A percentile compares a stretch with the other conserved stretches of the same genome.
phyloP scores from a whole-genome alignment of 257 asterid genomes.

The Osmanthus fragrans region DNA sequence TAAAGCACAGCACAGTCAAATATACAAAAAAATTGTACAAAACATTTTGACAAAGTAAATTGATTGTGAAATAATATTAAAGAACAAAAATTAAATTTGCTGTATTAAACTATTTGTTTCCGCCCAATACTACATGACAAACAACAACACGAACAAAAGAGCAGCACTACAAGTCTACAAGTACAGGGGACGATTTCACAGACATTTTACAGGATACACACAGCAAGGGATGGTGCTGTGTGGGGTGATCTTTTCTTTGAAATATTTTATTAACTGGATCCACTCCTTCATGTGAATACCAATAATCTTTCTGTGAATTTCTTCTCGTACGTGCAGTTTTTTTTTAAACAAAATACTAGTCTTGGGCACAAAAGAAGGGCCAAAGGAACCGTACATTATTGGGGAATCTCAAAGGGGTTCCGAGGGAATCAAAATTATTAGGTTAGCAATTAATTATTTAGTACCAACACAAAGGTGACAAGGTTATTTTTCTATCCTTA shows the following conservation, averaged over 20 bases:
- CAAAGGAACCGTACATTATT: background rate
- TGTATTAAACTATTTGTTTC: background rate
- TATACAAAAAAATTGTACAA: background rate
- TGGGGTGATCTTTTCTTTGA: too few relatives aligned
- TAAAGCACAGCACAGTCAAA: too few relatives aligned
- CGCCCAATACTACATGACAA: background rate
- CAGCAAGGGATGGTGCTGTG: too few relatives aligned
- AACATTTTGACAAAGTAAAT: background rate
- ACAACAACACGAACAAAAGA: too few relatives aligned
- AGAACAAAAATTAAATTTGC: background rate
- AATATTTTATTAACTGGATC: too few relatives aligned
- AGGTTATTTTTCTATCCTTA: background rate
- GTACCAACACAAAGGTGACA: slow-evolving; percentile 2
- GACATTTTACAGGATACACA: too few relatives aligned
- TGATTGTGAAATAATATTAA: background rate
- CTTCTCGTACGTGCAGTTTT: too few relatives aligned
- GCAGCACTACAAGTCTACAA: too few relatives aligned
- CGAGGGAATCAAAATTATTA: background rate
- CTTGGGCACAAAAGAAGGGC: background rate
- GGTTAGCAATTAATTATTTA: background rate
- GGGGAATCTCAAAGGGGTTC: background rate
- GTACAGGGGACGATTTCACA: too few relatives aligned
- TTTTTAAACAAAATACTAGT: background rate
- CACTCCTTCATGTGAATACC: too few relatives aligned
- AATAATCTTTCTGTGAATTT: too few relatives aligned